phyloP scores from a whole-genome alignment of 2,329 filamentous ascomycete species.

The Xylariaceae sp. region DNA sequence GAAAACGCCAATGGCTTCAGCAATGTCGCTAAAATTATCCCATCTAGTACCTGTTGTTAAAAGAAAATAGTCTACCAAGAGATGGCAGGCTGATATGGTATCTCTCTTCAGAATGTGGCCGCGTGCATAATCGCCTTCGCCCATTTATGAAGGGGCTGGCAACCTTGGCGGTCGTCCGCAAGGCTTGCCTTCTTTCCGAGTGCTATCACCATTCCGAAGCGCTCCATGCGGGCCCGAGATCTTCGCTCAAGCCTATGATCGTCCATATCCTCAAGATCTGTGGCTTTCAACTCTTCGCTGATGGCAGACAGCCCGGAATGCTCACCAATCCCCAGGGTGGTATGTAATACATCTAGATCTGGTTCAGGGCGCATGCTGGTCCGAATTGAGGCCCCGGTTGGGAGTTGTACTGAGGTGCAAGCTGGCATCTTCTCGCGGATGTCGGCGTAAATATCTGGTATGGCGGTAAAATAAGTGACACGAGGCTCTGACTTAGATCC shows the following conservation, averaged over 20 bases:
- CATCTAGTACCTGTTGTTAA: background rate
- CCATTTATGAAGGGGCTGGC: background rate
- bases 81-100: too few species aligned
- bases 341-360: constrained; percentile 6
- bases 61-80: too few species aligned
- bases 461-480: constrained; percentile 49
- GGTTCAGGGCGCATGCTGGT: background rate
- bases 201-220: background rate
- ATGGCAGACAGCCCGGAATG: background rate
- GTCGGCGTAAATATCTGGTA: constrained; percentile 50
- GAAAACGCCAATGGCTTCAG: background rate
- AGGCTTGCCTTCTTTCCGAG: background rate
- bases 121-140: constrained; percentile 2
- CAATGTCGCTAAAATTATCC: too few species aligned
- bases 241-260: background rate
- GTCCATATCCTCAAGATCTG: background rate
- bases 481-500: constrained; percentile 44
- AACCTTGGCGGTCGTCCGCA: background rate
- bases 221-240: background rate
- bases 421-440: constrained; percentile 47
- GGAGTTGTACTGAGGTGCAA: background rate
- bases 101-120: constrained; percentile 1
- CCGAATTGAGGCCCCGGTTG: background rate
- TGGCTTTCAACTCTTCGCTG: background rate
- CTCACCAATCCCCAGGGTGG: constrained; percentile 10